Evolutionary conservation across 371 early-diverging fungal species (phyloP).

Genomic region (Mortierella sp.): DNA sequence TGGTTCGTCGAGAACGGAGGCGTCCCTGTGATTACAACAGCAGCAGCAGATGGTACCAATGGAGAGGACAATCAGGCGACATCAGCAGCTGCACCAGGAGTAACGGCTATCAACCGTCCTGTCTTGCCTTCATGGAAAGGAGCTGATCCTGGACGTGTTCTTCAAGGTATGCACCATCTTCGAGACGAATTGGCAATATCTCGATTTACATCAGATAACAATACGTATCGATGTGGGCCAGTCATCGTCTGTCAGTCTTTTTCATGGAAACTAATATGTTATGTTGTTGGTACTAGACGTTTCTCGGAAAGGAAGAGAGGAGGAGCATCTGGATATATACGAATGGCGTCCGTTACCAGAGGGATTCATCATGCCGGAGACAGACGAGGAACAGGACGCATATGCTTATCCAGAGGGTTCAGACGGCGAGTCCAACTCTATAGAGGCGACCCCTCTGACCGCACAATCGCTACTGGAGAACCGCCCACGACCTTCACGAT

Average conservation of each 20-base stretch:
- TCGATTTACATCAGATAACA: neutral
- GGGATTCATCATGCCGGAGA: constrained; percentile 45
- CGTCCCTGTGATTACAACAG: constrained; percentile 3
- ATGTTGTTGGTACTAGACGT: constrained; percentile 28
- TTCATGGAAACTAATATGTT: too few species aligned
- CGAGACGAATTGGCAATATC: neutral
- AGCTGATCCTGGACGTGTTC: constrained; percentile 44
- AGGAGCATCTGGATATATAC: constrained; percentile 22
- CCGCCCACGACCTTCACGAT: constrained; percentile 20
- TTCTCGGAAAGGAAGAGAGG: constrained; percentile 34
- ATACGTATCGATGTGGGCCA: neutral
- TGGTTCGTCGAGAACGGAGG: constrained; percentile 52
- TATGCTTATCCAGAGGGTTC: constrained; percentile 54
- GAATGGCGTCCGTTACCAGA: constrained; percentile 51
- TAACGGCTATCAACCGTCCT: constrained; percentile 24
- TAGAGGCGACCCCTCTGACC: neutral
- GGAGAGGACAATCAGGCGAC: constrained; percentile 2
- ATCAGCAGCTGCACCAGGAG: constrained; percentile 3
- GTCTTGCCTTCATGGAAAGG: constrained; percentile 53
- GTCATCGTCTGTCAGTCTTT: too few species aligned
- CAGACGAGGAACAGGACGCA: constrained; percentile 54
- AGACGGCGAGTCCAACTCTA: constrained; percentile 15
- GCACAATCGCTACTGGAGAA: neutral
- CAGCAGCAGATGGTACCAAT: neutral
- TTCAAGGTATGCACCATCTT: constrained; percentile 28